These are phyloP conservation scores for Annulohypoxylon bovei DNA, from an alignment of 495 filamentous ascomycete species.

Conservation along the genomic window DNA sequence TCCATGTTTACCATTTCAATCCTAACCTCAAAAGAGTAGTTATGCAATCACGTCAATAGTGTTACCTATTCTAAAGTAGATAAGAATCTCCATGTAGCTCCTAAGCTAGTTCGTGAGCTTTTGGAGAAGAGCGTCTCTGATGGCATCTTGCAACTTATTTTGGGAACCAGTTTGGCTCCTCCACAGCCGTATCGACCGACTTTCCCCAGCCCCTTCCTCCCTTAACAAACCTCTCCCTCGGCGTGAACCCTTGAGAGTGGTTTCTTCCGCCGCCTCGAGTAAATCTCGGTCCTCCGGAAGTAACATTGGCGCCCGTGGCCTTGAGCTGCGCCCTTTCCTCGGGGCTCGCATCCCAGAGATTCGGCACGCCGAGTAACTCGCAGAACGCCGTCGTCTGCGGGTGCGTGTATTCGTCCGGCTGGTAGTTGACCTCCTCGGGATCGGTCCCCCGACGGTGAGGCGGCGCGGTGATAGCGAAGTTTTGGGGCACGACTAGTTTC, in stretches of 20 bases:
- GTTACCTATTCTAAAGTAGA: background rate
- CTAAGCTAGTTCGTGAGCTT: background rate
- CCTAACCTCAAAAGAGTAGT: background rate
- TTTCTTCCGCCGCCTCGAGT: constrained; percentile 48
- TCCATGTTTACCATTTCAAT: background rate
- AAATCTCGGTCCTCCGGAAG: constrained; percentile 44
- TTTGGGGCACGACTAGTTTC: constrained; percentile 73
- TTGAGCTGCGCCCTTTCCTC: constrained; percentile 70
- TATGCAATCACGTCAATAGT: no score
- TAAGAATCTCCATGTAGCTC: background rate
- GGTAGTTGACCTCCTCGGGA: constrained; percentile 48
- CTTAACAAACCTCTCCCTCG: constrained; percentile 3
- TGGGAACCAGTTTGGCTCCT: background rate
- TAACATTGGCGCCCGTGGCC: constrained; percentile 49
- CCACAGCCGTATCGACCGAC: background rate
- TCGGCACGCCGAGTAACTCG: constrained; percentile 75
- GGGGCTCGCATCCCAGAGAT: constrained; percentile 76
- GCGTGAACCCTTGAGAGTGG: constrained; percentile 45
- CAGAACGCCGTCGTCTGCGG: constrained; percentile 84
- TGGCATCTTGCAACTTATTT: background rate
- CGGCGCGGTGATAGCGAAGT: constrained; percentile 82
- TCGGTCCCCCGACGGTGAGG: constrained; percentile 61
- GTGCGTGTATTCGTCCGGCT: constrained; percentile 82
- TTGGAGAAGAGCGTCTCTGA: no score
- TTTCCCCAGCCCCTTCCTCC: background rate